Conservation (phyloP, 2,329 filamentous ascomycete species). For the Cryphonectria nitschkei region DNA sequence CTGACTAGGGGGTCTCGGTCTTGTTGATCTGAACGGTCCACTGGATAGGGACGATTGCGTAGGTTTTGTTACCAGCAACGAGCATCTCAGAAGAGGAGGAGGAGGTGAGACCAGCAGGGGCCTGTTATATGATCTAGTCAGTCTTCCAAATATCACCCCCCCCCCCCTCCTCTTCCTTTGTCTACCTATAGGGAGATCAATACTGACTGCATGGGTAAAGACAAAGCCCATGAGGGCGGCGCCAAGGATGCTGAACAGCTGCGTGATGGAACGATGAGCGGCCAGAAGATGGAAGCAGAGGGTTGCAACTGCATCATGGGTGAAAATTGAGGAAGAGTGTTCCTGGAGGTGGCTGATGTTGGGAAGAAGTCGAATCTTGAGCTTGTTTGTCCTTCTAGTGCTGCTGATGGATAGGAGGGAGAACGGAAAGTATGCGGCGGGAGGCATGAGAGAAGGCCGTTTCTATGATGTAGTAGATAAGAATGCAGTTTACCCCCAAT, state of each 20-base stretch:
- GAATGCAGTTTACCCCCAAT: background rate
- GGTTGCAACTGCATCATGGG: too few relatives aligned
- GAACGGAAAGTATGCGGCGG: background rate
- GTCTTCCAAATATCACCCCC: background rate
- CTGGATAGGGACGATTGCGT: constrained; percentile 3
- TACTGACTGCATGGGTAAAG: constrained; percentile 10
- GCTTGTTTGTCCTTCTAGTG: background rate
- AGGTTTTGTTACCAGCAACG: constrained; percentile 4
- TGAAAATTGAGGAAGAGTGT: background rate
- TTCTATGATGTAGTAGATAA: background rate
- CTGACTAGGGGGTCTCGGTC: constrained; percentile 14
- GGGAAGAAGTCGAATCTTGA: background rate
- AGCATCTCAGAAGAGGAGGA: background rate
- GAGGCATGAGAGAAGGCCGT: background rate
- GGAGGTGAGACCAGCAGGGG: background rate
- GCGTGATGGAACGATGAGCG: background rate
- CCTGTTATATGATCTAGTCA: background rate
- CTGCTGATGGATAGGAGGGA: background rate
- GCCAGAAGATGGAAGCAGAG: background rate
- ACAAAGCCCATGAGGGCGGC: constrained; percentile 1
- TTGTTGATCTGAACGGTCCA: constrained; percentile 13
- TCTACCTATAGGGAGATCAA: background rate
- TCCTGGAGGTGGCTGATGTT: background rate
- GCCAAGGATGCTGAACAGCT: constrained; percentile 8
- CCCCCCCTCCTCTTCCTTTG: background rate